A percentile compares a stretch with the other conserved stretches of the same genome.
phyloP scores from a whole-genome alignment of 805 yeast genomes.

The Saccharomyces jurei region DNA sequence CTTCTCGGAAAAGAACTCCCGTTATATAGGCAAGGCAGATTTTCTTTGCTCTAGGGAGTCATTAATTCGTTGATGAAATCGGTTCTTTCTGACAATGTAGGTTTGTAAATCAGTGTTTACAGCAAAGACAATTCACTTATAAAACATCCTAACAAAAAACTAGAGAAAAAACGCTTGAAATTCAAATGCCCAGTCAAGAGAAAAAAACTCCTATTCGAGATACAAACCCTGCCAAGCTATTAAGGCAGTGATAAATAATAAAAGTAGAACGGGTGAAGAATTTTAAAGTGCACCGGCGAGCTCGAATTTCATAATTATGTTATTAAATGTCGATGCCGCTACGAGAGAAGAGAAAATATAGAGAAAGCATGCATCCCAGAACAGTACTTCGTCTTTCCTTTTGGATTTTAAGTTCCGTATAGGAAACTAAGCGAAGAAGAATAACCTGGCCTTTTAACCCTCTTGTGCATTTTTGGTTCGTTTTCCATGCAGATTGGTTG shows the following conservation, averaged over 20 bases:
- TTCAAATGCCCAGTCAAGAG: not conserved
- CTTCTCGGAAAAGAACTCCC: not conserved
- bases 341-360: not conserved
- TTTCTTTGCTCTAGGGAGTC: not conserved
- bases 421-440: not conserved
- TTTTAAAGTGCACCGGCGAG: not conserved
- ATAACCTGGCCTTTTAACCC: not conserved
- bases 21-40: not conserved
- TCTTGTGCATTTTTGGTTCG: not conserved
- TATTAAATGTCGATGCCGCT: not conserved
- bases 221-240: no score
- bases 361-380: not conserved
- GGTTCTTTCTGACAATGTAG: no score
- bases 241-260: no score
- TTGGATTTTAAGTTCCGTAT: not conserved
- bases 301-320: not conserved
- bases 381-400: not conserved
- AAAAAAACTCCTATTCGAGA: no score
- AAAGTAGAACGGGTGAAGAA: not conserved
- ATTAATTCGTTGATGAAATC: no score
- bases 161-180: not conserved
- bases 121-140: not conserved
- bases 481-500: not conserved
- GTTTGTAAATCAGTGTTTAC: not conserved
- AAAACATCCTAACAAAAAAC: no score